These are phyloP conservation scores for Striga asiatica DNA, from an alignment of 257 asterid species.

Conservation along the genomic window DNA sequence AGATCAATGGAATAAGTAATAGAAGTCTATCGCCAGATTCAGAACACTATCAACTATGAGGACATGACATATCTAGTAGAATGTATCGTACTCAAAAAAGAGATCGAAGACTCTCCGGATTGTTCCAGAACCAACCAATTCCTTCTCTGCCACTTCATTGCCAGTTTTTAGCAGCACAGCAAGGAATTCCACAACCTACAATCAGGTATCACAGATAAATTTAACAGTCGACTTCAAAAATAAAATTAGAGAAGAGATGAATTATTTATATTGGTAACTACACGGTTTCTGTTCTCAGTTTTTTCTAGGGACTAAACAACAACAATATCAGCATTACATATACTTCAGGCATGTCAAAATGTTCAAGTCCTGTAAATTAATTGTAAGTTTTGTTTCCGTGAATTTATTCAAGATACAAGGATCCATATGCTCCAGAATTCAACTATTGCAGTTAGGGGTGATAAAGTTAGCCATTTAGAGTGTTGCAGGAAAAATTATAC, in stretches of 20 bases:
- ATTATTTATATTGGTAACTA: not conserved
- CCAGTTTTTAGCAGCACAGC: conserved; percentile 81
- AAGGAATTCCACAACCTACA: conserved; percentile 77
- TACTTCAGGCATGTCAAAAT: not conserved
- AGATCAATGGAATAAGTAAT: conserved; percentile 4
- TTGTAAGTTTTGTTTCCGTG: not conserved
- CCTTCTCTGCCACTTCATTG: conserved; percentile 74
- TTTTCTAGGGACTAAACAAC: not conserved
- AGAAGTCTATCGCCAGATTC: not conserved
- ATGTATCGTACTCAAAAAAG: conserved; percentile 68
- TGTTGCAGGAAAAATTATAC: not conserved
- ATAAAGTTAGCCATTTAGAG: not conserved
- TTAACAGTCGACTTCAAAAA: not conserved
- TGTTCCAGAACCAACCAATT: conserved; percentile 73
- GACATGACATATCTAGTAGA: conserved; percentile 3
- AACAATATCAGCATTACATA: not conserved
- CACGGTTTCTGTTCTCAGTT: not conserved
- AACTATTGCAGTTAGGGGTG: not conserved
- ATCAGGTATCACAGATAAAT: conserved; percentile 11
- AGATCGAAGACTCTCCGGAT: conserved; percentile 73
- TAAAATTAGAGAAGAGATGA: not conserved
- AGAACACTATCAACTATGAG: not conserved
- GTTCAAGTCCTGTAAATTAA: not conserved
- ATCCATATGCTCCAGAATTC: not conserved
- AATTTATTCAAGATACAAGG: no score